Evolutionary conservation across 2,329 filamentous ascomycete genomes (phyloP).

Genomic region (Zymoseptoria tritici): DNA sequence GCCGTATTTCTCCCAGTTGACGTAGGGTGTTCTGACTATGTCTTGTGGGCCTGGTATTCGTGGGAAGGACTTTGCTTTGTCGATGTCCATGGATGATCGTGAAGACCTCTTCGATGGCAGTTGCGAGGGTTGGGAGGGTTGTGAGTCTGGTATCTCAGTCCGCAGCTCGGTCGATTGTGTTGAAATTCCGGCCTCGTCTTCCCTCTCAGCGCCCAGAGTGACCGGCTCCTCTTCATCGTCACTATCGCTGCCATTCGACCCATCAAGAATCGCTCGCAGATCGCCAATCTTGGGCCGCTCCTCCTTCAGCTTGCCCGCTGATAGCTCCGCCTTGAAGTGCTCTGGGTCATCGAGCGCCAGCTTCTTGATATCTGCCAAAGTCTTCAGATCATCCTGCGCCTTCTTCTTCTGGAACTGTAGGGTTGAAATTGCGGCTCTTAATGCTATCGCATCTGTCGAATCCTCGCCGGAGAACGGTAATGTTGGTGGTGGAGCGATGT

Average conservation of each 20-base stretch:
- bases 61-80: constrained; percentile 43
- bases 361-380: constrained; percentile 61
- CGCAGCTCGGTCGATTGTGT: constrained; percentile 10
- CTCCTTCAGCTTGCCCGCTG: constrained; percentile 46
- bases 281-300: constrained; percentile 24
- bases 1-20: constrained; percentile 94
- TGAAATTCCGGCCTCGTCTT: constrained; percentile 22
- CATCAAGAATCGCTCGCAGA: constrained; percentile 32
- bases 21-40: constrained; percentile 74
- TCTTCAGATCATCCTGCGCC: constrained; percentile 65
- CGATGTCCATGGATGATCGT: background rate
- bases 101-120: background rate
- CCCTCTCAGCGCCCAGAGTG: constrained; percentile 28
- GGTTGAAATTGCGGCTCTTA: constrained; percentile 77
- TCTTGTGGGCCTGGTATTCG: constrained; percentile 70
- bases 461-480: constrained; percentile 42
- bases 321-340: constrained; percentile 62
- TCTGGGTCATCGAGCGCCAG: constrained; percentile 64
- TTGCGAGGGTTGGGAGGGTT: constrained; percentile 2
- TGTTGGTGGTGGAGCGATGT: constrained; percentile 37
- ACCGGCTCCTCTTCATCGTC: constrained; percentile 22
- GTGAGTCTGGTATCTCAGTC: constrained; percentile 20
- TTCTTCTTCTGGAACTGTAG: constrained; percentile 78
- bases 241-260: constrained; percentile 23
- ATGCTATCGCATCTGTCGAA: constrained; percentile 81